Conservation (phyloP, 352 stramenopile genomes). For the Pythium inflatum region DNA sequence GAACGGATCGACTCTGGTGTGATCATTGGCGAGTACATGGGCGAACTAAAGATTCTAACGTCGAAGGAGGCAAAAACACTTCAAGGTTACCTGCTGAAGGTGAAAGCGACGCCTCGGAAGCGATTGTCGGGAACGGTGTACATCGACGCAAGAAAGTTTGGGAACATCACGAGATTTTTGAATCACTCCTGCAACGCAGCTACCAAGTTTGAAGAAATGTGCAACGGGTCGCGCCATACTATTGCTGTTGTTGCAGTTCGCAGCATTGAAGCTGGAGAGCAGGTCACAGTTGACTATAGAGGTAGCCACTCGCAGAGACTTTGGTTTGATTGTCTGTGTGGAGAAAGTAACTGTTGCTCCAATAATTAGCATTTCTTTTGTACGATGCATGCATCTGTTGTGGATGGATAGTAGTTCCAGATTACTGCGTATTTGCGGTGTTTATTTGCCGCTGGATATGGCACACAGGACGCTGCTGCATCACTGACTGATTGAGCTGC, state of each 20-base stretch:
- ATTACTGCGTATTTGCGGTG: no score
- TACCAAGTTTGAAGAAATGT: conserved; percentile 8
- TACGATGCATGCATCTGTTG: no score
- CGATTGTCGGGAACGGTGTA: not conserved
- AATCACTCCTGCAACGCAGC: conserved; percentile 25
- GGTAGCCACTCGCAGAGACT: no score
- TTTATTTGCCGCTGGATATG: no score
- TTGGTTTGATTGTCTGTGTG: conserved; percentile 6
- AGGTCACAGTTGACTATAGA: conserved; percentile 16
- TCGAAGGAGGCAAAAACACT: not conserved
- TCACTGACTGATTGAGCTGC: no score
- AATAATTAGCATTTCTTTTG: no score
- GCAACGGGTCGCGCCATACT: not conserved
- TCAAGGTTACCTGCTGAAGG: conserved; percentile 4
- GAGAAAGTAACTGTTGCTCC: not conserved
- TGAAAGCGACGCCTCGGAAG: not conserved
- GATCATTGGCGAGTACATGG: conserved; percentile 11
- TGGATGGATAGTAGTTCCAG: no score
- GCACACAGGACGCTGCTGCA: no score
- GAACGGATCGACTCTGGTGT: conserved; percentile 1
- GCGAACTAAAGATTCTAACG: conserved; percentile 9
- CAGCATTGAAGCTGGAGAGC: conserved; percentile 1
- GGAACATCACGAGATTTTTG: conserved; percentile 19
- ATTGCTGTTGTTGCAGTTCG: conserved; percentile 2
- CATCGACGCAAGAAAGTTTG: conserved; percentile 10